A percentile compares a stretch with the other conserved stretches of the same genome.
phyloP scores from a whole-genome alignment of 768 basidiomycete genomes.

The Phlegmacium glaucopus region DNA sequence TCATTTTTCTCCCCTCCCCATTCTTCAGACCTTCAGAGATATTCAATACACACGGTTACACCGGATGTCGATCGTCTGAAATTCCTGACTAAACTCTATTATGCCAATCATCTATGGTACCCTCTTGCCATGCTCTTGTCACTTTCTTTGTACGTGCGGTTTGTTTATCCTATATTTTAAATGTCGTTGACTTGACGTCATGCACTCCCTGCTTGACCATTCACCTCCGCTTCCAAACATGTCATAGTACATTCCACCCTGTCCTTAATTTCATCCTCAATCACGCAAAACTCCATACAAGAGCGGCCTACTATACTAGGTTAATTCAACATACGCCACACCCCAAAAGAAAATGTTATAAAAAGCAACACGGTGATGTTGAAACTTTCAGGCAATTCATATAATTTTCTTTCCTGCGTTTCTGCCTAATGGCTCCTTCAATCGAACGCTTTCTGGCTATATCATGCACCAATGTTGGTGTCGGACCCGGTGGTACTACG shows the following conservation, averaged over 20 bases:
- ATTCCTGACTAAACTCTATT: constrained; percentile 10
- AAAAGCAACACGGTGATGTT: constrained; percentile 11
- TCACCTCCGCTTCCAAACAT: constrained; percentile 9
- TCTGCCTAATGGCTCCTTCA: constrained; percentile 31
- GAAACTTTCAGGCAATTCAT: constrained; percentile 1
- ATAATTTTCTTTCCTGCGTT: constrained; percentile 13
- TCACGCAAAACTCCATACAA: constrained; percentile 16
- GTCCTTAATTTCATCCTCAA: constrained; percentile 14
- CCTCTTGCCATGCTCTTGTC: constrained; percentile 6
- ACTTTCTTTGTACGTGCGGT: constrained; percentile 10
- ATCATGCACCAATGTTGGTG: constrained; percentile 70
- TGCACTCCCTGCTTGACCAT: constrained; percentile 10
- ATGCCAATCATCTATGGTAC: constrained; percentile 7
- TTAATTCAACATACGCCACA: constrained; percentile 14
- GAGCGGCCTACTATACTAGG: constrained; percentile 7
- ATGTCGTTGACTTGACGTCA: constrained; percentile 23
- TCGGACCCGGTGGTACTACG: constrained; percentile 78
- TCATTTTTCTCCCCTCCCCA: no score
- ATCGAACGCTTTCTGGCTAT: constrained; percentile 52
- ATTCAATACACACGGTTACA: constrained; percentile 19
- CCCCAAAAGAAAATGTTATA: constrained; percentile 15
- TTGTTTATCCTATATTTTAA: constrained; percentile 15
- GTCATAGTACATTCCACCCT: constrained; percentile 14
- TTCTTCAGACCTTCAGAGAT: no score
- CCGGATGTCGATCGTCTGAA: constrained; percentile 18